A percentile compares a stretch with the other conserved stretches of the same genome.
phyloP scores from a whole-genome alignment of 805 yeast genomes.

The Saturnispora bothae region DNA sequence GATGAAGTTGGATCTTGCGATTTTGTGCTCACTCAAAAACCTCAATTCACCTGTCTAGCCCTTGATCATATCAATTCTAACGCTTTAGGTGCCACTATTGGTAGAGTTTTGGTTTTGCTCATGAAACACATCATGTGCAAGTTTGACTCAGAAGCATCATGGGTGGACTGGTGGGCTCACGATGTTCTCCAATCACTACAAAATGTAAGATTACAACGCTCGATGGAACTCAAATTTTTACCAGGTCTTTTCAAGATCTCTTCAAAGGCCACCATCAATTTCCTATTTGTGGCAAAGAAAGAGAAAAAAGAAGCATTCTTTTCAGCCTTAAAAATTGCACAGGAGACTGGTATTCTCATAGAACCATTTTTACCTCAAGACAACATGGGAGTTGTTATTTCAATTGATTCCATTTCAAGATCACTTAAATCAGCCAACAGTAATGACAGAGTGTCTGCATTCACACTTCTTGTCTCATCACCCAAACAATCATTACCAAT shows the following conservation, averaged over 20 bases:
- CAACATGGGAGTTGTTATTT: conserved; percentile 8
- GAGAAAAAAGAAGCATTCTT: conserved; percentile 24
- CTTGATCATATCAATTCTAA: conserved; percentile 42
- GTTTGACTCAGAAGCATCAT: conserved; percentile 21
- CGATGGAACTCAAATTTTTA: conserved; percentile 48
- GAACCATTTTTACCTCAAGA: conserved; percentile 37
- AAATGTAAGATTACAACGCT: conserved; percentile 28
- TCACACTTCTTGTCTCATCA: conserved; percentile 52
- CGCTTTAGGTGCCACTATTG: conserved; percentile 55
- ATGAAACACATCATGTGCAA: conserved; percentile 26
- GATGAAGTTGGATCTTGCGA: conserved; percentile 36
- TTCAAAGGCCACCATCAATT: conserved; percentile 26
- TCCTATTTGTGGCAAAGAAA: conserved; percentile 18
- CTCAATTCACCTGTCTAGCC: conserved; percentile 38
- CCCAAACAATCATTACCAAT: conserved; percentile 53
- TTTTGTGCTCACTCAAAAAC: conserved; percentile 33
- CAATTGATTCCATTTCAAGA: conserved; percentile 23
- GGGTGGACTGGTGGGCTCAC: conserved; percentile 45
- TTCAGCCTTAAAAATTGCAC: conserved; percentile 54
- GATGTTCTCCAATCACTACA: conserved; percentile 29
- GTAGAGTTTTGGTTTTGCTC: conserved; percentile 42
- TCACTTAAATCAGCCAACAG: conserved; percentile 38
- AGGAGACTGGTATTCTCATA: conserved; percentile 40
- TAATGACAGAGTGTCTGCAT: conserved; percentile 38
- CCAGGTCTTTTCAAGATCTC: conserved; percentile 53